Evolutionary conservation across 73 alveolate genomes (phyloP).

Genomic region (Tetrahymena thermophila): DNA sequence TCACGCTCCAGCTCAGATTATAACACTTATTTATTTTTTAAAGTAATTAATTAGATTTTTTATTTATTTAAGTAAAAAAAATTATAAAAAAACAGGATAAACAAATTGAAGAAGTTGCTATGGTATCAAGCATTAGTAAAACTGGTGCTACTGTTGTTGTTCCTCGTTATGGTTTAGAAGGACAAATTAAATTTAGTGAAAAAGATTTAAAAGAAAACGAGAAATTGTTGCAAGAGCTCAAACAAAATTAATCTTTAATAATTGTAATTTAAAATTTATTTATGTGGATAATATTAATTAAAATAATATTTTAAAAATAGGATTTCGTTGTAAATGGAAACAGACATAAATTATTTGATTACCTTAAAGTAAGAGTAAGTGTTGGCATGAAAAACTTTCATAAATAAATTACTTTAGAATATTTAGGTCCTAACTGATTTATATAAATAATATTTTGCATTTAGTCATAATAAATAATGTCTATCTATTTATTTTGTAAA

Average conservation of each 20-base stretch:
- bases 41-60: neutral
- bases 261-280: neutral
- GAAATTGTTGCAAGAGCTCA: neutral
- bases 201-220: neutral
- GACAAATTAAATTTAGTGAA: slow-evolving; percentile 23
- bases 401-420: slow-evolving; percentile 20
- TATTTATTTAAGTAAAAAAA: neutral
- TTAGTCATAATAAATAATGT: too few relatives aligned
- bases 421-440: neutral
- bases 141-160: slow-evolving; percentile 66
- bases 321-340: slow-evolving; percentile 1
- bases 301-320: neutral
- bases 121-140: slow-evolving; percentile 55
- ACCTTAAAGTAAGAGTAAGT: slow-evolving; percentile 11
- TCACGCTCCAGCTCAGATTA: slow-evolving; percentile 65
- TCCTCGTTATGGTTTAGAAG: slow-evolving; percentile 73
- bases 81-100: neutral
- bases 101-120: slow-evolving; percentile 55
- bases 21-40: slow-evolving; percentile 70
- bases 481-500: too few relatives aligned
- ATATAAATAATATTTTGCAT: too few relatives aligned
- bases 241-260: neutral
- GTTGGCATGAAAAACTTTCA: slow-evolving; percentile 37
- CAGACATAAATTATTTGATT: slow-evolving; percentile 16
- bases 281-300: neutral